A percentile compares a stretch with the other conserved stretches of the same genome.
Evolutionary conservation across 2,329 filamentous ascomycete genomes (phyloP).

Genomic region (Pseudogymnoascus sp.): DNA sequence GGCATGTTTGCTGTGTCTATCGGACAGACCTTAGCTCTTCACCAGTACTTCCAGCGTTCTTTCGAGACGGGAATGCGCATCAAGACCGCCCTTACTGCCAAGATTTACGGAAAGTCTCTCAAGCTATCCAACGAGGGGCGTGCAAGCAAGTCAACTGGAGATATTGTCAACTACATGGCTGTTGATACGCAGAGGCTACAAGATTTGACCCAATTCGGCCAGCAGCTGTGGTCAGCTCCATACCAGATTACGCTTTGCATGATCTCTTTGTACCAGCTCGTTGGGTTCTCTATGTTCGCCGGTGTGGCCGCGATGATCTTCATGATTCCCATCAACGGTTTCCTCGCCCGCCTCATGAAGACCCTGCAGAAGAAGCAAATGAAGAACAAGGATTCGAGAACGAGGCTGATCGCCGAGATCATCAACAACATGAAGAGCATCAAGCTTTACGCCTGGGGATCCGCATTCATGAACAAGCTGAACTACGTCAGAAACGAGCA

Average conservation of each 20-base stretch:
- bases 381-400: slow-evolving; percentile 97
- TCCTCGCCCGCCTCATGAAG: slow-evolving; percentile 90
- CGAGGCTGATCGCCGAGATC: slow-evolving; percentile 91
- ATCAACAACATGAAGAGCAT: slow-evolving; percentile 99
- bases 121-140: slow-evolving; percentile 89
- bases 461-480: slow-evolving; percentile 94
- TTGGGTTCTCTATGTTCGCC: slow-evolving; percentile 91
- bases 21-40: slow-evolving; percentile 79
- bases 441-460: slow-evolving; percentile 96
- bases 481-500: slow-evolving; percentile 94
- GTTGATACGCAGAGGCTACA: slow-evolving; percentile 93
- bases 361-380: slow-evolving; percentile 91
- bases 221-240: slow-evolving; percentile 92
- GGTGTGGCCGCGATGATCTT: slow-evolving; percentile 91
- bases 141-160: slow-evolving; percentile 80
- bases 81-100: slow-evolving; percentile 79
- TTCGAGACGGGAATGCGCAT: slow-evolving; percentile 97
- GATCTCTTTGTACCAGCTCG: slow-evolving; percentile 89
- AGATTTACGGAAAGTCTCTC: slow-evolving; percentile 89
- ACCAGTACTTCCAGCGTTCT: slow-evolving; percentile 94
- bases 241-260: slow-evolving; percentile 96
- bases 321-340: slow-evolving; percentile 93
- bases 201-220: slow-evolving; percentile 89
- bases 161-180: slow-evolving; percentile 99
- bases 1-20: slow-evolving; percentile 87